Conservation (phyloP, 1,284 basidiomycete genomes). For the Rhodotorula sp. region DNA sequence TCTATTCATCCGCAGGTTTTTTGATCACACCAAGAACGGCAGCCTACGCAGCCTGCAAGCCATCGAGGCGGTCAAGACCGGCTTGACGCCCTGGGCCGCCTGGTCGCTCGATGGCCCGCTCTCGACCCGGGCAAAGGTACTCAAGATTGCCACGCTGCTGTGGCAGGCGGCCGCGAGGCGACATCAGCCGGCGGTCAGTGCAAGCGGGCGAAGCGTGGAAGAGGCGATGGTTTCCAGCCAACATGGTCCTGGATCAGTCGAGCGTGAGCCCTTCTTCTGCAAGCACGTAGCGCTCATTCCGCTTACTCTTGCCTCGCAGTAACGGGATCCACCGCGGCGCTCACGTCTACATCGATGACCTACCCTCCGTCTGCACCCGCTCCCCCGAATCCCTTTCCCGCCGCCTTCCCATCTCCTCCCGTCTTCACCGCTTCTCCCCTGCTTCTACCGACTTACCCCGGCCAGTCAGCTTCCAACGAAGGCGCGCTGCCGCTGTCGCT, state of each 20-base stretch:
- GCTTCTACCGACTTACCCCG: not conserved
- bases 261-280: no score
- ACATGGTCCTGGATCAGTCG: no score
- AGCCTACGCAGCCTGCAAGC: slow-evolving; percentile 1
- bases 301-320: no score
- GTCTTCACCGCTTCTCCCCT: not conserved
- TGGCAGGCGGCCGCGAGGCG: slow-evolving; percentile 3
- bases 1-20: not conserved
- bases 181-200: not conserved
- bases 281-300: no score
- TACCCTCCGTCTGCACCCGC: no score
- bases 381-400: no score
- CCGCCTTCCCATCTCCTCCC: not conserved
- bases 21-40: slow-evolving; percentile 1
- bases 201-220: not conserved
- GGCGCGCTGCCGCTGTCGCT: not conserved
- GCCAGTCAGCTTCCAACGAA: not conserved
- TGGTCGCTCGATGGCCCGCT: slow-evolving; percentile 2
- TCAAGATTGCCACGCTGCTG: not conserved
- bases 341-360: no score
- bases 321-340: no score
- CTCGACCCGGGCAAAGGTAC: not conserved
- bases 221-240: not conserved
- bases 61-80: not conserved
- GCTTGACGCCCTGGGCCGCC: not conserved